Conservation (phyloP, 2,329 filamentous ascomycete species). For the Colletotrichum sublineola region DNA sequence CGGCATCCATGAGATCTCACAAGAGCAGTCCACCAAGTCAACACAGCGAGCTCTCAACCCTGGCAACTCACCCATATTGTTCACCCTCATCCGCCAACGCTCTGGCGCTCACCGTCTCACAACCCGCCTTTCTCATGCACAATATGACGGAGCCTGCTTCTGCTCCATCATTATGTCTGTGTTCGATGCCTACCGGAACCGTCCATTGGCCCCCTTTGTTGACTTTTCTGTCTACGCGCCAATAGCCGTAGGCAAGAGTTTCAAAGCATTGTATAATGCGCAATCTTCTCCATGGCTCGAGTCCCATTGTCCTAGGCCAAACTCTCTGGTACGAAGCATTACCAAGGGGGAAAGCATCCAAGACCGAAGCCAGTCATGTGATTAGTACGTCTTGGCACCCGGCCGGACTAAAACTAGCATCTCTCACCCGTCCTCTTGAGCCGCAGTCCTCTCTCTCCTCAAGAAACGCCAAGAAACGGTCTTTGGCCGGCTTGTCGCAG, state of each 20-base stretch:
- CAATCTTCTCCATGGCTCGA: neutral
- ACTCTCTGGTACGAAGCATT: too few relatives aligned
- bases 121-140: neutral
- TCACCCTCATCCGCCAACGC: neutral
- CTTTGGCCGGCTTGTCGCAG: neutral
- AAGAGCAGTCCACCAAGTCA: neutral
- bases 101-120: neutral
- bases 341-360: neutral
- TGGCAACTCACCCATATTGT: neutral
- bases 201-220: neutral
- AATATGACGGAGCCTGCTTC: neutral
- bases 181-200: neutral
- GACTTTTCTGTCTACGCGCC: neutral
- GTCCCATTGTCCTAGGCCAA: too few relatives aligned
- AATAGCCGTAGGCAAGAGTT: neutral
- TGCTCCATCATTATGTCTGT: neutral
- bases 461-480: neutral
- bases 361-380: neutral
- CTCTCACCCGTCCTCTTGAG: neutral
- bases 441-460: neutral
- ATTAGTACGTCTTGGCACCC: neutral
- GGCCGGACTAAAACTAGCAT: neutral
- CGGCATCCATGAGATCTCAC: neutral
- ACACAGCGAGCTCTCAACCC: neutral
- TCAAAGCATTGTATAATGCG: neutral